Evolutionary conservation across 2,329 filamentous ascomycete species (phyloP), one percentile per base, ranked within the genome.

Genomic region (Colletotrichum kahawae): DNA sequence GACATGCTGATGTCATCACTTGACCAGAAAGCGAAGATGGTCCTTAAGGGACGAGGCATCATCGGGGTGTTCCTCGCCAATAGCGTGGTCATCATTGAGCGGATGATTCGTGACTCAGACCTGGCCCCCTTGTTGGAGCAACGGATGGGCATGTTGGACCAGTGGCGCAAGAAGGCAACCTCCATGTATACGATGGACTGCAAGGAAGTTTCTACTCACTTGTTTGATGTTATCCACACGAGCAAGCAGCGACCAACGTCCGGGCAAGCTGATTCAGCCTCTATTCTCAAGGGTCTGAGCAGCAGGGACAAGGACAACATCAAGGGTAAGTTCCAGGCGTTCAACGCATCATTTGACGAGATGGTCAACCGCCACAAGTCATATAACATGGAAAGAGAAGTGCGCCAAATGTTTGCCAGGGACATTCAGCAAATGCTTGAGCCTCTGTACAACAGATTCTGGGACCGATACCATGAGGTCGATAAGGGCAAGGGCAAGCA

Each of bases 401-500:
- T 98, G 36, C 91, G 95, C 57, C 90, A 92, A 77, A 92, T 94
- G 84, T 90, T 98, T 80, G 93, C 92, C 18, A 92, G 93, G 79
- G 96, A 98, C 81, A 93, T 98, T 77, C 95, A 97, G 83, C 93
- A 93, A 79, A 95, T 98, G 86, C 93, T 99, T 71, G 96, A 98
- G 85, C 96, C 96, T 70, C 89, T 99, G 16, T 99, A 99, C 86
- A 94, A 94, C 77, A 91, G 97, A 60, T 99, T 99, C 85, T 98
- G 95, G 92, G 97, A 98, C 85, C 91, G 96, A 33, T 99, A 99
- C 83, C 96, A 98, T 83, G 97, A 98, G 85, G 93, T 98, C 78
- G 96, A 98, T 85, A 98, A 98, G 87, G 97, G 97, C 75, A 97
- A 96, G 86, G 96, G 96, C 79, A 99, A 99, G 85, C 98, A 98